These are phyloP conservation scores for Rhododendron simsii DNA, from an alignment of 148 eudicot species.

Conservation along the genomic window DNA sequence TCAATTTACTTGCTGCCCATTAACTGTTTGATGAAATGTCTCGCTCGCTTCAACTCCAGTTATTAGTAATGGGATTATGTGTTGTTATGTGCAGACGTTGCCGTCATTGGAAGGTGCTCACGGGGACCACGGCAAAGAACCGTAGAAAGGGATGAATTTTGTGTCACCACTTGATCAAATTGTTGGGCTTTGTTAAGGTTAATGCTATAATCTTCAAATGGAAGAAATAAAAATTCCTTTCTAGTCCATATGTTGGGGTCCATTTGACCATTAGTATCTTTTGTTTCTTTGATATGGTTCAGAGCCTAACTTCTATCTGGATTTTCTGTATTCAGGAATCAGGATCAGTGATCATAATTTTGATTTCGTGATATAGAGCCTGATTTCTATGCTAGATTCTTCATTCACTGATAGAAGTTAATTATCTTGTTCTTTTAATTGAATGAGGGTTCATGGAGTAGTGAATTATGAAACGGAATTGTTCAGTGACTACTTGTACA, in stretches of 20 bases:
- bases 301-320: too few relatives aligned
- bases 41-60: background rate
- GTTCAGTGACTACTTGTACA: too few relatives aligned
- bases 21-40: slow-evolving; percentile 33
- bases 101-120: slow-evolving; percentile 25
- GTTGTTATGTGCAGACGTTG: slow-evolving; percentile 24
- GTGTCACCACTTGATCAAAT: background rate
- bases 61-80: background rate
- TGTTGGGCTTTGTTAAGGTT: background rate
- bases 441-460: too few relatives aligned
- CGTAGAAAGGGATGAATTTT: background rate
- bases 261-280: background rate
- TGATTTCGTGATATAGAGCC: too few relatives aligned
- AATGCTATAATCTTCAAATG: background rate
- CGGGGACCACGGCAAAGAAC: background rate
- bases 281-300: too few relatives aligned
- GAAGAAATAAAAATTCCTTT: too few relatives aligned
- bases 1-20: background rate
- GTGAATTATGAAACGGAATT: too few relatives aligned
- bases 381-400: too few relatives aligned
- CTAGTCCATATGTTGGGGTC: background rate
- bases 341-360: too few relatives aligned
- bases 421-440: too few relatives aligned
- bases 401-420: too few relatives aligned
- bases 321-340: too few relatives aligned